Percentiles rank a stretch among this genome's conserved stretches.
Evolutionary conservation across 352 stramenopile species (phyloP).

Genomic region (Peronospora belbahrii): DNA sequence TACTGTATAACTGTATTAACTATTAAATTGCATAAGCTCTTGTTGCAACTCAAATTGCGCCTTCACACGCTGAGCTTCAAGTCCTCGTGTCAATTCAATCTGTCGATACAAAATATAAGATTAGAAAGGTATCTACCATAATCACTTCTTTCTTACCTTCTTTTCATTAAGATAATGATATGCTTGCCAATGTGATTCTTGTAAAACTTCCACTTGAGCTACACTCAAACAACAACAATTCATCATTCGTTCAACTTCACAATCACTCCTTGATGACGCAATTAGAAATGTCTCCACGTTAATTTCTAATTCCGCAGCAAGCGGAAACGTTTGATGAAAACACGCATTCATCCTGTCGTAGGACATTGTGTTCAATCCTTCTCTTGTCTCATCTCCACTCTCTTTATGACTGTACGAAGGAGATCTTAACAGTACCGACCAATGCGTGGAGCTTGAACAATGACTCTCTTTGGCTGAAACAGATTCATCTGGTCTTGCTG

Average conservation of each 20-base stretch:
- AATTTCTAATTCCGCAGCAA: slow-evolving; percentile 69
- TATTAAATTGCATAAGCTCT: slow-evolving; percentile 51
- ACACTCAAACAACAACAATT: slow-evolving; percentile 78
- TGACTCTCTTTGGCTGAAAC: too few relatives aligned
- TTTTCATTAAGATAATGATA: slow-evolving; percentile 80
- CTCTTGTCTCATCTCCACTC: neutral
- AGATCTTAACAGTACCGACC: too few relatives aligned
- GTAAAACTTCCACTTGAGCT: slow-evolving; percentile 72
- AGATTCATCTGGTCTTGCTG: too few relatives aligned
- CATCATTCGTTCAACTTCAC: slow-evolving; percentile 35
- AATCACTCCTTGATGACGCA: slow-evolving; percentile 39
- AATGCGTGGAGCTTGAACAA: too few relatives aligned
- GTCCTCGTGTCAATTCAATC: slow-evolving; percentile 64
- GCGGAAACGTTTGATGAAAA: slow-evolving; percentile 60
- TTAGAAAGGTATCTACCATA: neutral
- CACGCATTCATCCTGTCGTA: slow-evolving; percentile 46
- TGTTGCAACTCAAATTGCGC: slow-evolving; percentile 58
- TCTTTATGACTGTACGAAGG: too few relatives aligned
- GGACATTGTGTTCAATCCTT: slow-evolving; percentile 13
- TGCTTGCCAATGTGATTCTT: slow-evolving; percentile 74
- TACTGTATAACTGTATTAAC: neutral
- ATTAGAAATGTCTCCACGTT: slow-evolving; percentile 68
- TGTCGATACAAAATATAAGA: slow-evolving; percentile 8
- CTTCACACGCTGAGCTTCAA: slow-evolving; percentile 68
- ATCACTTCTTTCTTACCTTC: slow-evolving; percentile 37